phyloP scores from a whole-genome alignment of 1,284 basidiomycete genomes.

The Ustilago trichophora region DNA sequence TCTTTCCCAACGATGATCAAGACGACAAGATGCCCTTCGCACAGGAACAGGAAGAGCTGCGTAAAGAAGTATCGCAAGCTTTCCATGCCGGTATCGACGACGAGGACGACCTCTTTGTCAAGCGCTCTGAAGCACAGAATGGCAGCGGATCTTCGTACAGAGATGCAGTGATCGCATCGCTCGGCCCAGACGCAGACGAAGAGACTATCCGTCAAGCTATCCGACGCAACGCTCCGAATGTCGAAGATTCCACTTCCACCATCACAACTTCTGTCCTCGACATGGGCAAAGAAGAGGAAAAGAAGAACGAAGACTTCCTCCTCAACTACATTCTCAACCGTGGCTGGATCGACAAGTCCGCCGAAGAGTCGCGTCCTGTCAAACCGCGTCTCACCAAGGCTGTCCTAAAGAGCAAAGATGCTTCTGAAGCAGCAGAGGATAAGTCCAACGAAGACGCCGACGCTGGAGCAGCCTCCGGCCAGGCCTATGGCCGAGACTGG shows the following conservation, averaged over 20 bases:
- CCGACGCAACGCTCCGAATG: conserved; percentile 30
- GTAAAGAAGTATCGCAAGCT: conserved; percentile 83
- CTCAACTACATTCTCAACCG: conserved; percentile 69
- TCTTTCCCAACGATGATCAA: conserved; percentile 71
- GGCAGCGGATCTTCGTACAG: conserved; percentile 82
- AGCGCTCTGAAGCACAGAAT: conserved; percentile 79
- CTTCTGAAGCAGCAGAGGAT: no score
- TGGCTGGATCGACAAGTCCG: conserved; percentile 62
- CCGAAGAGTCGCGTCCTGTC: conserved; percentile 25
- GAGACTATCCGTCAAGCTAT: conserved; percentile 48
- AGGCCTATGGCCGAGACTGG: conserved; percentile 56
- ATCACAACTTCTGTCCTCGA: conserved; percentile 1
- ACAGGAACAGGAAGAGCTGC: conserved; percentile 79
- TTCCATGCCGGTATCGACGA: conserved; percentile 72
- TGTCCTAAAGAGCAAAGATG: conserved; percentile 19
- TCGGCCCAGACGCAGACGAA: conserved; percentile 76
- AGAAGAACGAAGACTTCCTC: conserved; percentile 81
- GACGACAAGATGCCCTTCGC: conserved; percentile 75
- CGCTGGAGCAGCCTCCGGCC: no score
- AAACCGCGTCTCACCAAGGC: conserved; percentile 41
- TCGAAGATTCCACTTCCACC: conserved; percentile 25
- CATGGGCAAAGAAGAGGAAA: conserved; percentile 62
- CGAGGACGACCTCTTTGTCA: conserved; percentile 71
- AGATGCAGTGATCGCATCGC: conserved; percentile 80
- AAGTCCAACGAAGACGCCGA: no score